phyloP scores from a whole-genome alignment of 163 green algal genomes.

The Scenedesmus sp. region DNA sequence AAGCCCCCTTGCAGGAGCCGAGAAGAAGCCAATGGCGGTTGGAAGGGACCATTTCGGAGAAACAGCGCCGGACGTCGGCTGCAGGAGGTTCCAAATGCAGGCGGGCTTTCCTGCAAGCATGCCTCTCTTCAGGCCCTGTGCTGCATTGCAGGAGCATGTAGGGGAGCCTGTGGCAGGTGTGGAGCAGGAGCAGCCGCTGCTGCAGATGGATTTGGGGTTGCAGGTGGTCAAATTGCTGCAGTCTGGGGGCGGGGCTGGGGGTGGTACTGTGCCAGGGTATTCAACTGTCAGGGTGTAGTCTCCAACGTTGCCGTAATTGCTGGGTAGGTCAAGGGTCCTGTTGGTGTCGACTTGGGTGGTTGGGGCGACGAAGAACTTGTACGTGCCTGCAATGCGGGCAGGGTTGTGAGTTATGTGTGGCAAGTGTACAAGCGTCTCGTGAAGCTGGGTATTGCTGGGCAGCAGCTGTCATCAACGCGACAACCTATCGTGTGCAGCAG shows the following conservation, averaged over 20 bases:
- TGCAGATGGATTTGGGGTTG: neutral
- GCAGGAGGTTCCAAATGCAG: neutral
- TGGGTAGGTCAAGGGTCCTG: neutral
- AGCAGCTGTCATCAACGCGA: too few relatives aligned
- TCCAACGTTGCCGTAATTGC: conserved; percentile 2
- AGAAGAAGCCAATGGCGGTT: neutral
- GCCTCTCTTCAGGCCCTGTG: neutral
- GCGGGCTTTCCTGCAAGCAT: neutral
- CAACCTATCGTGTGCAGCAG: too few relatives aligned
- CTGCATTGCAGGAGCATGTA: neutral
- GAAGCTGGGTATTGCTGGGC: too few relatives aligned
- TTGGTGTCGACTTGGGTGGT: neutral
- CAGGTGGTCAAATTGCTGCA: neutral
- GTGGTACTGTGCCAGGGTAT: neutral
- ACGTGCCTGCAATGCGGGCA: neutral
- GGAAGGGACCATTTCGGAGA: neutral
- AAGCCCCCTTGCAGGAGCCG: neutral
- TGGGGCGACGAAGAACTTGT: neutral
- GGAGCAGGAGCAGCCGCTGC: neutral
- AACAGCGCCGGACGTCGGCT: neutral
- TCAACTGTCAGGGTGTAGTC: neutral
- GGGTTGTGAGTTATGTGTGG: too few relatives aligned
- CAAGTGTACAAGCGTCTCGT: too few relatives aligned
- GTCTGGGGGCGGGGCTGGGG: neutral
- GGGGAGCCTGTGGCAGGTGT: neutral